These are phyloP conservation scores for Phytophthora pisi DNA, from an alignment of 352 stramenopile species.

Conservation along the genomic window DNA sequence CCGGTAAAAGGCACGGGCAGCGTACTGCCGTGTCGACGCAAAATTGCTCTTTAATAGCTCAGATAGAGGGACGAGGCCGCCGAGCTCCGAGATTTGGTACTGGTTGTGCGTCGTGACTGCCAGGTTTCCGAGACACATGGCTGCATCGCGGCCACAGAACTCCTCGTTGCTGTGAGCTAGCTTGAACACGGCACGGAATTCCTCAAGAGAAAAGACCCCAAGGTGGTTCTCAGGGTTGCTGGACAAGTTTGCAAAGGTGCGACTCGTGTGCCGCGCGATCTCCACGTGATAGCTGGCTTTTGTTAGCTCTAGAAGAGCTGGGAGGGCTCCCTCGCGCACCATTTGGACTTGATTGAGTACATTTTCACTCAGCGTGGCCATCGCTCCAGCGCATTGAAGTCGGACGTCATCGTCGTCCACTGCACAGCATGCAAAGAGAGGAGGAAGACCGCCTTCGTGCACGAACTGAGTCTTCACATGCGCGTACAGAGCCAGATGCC, in stretches of 20 bases:
- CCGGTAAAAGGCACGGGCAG: constrained; percentile 90
- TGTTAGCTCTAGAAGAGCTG: constrained; percentile 71
- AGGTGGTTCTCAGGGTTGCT: constrained; percentile 93
- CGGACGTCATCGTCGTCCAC: constrained; percentile 82
- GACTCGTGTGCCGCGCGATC: constrained; percentile 89
- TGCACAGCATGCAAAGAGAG: constrained; percentile 67
- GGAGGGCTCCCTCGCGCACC: constrained; percentile 77
- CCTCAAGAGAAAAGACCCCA: constrained; percentile 81
- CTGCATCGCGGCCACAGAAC: constrained; percentile 89
- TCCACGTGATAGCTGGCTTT: constrained; percentile 68
- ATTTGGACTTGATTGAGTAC: constrained; percentile 90
- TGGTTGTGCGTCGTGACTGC: constrained; percentile 92
- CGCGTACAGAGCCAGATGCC: constrained; percentile 87
- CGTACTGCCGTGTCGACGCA: constrained; percentile 77
- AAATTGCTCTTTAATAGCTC: constrained; percentile 77
- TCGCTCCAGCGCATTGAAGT: constrained; percentile 86
- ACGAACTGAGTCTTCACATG: constrained; percentile 77
- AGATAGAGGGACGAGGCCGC: constrained; percentile 85
- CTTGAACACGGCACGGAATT: constrained; percentile 81
- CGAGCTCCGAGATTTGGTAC: constrained; percentile 85
- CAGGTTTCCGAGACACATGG: constrained; percentile 94
- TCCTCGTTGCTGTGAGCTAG: constrained; percentile 78
- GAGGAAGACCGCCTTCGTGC: constrained; percentile 64
- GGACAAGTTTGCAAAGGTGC: constrained; percentile 91
- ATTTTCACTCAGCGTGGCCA: constrained; percentile 94